phyloP scores from a whole-genome alignment of 176 grass and related monocot species.

The Phoenix roebelenii region DNA sequence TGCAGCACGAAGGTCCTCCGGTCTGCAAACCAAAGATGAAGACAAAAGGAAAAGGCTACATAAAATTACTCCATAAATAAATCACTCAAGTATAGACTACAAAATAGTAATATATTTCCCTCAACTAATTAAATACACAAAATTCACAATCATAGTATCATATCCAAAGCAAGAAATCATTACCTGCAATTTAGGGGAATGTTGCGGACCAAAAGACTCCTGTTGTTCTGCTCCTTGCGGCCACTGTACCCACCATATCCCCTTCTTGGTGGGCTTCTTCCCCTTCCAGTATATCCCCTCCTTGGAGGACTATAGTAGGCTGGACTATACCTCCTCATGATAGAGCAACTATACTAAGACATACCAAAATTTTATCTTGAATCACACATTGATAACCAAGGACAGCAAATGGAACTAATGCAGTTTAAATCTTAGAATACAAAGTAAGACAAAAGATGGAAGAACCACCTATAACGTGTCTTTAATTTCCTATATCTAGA shows the following conservation, averaged over 20 bases:
- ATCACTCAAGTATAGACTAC: not conserved
- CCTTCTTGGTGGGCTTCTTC: slow-evolving; percentile 75
- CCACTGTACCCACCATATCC: slow-evolving; percentile 49
- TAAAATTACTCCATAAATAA: not conserved
- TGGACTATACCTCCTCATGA: slow-evolving; percentile 94
- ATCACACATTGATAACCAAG: no score
- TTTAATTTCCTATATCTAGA: no score
- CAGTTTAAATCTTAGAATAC: no score
- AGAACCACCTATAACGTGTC: no score
- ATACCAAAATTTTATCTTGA: no score
- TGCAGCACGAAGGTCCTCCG: slow-evolving; percentile 64
- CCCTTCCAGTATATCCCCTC: slow-evolving; percentile 73
- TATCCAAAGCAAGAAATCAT: not conserved
- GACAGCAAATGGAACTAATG: no score
- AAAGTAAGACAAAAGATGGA: no score
- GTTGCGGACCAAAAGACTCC: slow-evolving; percentile 88
- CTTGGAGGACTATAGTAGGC: slow-evolving; percentile 67
- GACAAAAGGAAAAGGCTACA: no score
- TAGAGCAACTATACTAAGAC: not conserved
- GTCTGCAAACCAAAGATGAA: slow-evolving; percentile 22
- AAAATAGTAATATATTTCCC: no score
- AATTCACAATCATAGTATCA: no score
- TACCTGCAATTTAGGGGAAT: slow-evolving; percentile 78
- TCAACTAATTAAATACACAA: no score
- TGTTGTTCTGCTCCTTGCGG: slow-evolving; percentile 37